Conservation (phyloP, 306 rosid species). For the Sicyos baderoa region DNA sequence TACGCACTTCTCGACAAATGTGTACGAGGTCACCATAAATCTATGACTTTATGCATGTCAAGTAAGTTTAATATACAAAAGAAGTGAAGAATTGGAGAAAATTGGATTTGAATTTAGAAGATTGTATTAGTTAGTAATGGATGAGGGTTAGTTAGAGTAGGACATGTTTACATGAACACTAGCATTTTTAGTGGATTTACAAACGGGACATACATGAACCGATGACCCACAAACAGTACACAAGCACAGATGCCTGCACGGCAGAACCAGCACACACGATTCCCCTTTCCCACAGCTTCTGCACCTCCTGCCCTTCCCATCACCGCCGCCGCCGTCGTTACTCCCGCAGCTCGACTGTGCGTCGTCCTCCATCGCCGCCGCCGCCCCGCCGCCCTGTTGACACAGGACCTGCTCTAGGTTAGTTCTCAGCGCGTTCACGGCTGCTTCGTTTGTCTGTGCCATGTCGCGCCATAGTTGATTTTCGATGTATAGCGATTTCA, state of each 20-base stretch:
- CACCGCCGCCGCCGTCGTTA: conserved; percentile 13
- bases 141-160: background rate
- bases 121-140: no score
- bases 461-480: conserved; percentile 36
- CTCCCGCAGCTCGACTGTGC: conserved; percentile 70
- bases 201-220: conserved; percentile 67
- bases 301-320: conserved; percentile 25
- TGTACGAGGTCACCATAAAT: no score
- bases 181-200: conserved; percentile 70
- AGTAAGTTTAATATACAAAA: no score
- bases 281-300: conserved; percentile 68
- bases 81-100: no score
- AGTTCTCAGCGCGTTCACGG: conserved; percentile 55
- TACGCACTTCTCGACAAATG: no score
- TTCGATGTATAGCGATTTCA: conserved; percentile 49
- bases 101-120: no score
- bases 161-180: conserved; percentile 75
- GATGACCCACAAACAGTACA: conserved; percentile 74
- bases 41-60: no score
- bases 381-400: conserved; percentile 15
- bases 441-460: conserved; percentile 77
- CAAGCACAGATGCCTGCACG: conserved; percentile 83
- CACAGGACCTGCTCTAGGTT: conserved; percentile 58
- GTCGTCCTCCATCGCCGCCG: conserved; percentile 31
- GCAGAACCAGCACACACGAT: conserved; percentile 73